These are phyloP conservation scores for Suhomyces canberraensis DNA, from an alignment of 805 yeast species.

Conservation along the genomic window DNA sequence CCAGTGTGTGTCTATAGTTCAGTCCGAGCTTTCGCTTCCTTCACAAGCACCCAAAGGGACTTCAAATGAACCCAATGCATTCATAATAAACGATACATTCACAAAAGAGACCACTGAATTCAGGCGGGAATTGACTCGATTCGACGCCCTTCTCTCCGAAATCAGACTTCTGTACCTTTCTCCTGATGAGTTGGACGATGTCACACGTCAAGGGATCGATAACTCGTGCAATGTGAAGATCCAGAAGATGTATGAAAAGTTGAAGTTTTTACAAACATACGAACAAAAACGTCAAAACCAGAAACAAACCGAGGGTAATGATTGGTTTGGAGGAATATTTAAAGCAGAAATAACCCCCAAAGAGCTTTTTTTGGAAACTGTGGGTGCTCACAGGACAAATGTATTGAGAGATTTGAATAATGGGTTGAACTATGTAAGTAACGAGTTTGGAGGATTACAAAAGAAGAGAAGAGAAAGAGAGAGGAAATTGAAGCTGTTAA, in stretches of 20 bases:
- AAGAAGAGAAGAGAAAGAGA: constrained; percentile 45
- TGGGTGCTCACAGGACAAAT: constrained; percentile 46
- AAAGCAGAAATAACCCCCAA: constrained; percentile 34
- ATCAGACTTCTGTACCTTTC: constrained; percentile 34
- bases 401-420: constrained; percentile 48
- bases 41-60: too few species aligned
- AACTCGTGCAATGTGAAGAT: constrained; percentile 51
- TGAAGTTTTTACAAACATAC: constrained; percentile 48
- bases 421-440: constrained; percentile 40
- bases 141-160: constrained; percentile 31
- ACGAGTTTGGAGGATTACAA: constrained; percentile 47
- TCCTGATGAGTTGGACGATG: constrained; percentile 31
- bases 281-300: constrained; percentile 43
- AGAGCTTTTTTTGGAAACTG: constrained; percentile 33
- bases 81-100: constrained; percentile 36
- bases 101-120: constrained; percentile 37
- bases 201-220: constrained; percentile 54
- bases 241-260: constrained; percentile 50
- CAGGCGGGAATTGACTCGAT: constrained; percentile 26
- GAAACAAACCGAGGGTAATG: constrained; percentile 8
- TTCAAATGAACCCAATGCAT: constrained; percentile 6
- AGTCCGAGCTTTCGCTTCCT: constrained; percentile 28
- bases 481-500: constrained; percentile 29
- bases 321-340: constrained; percentile 19
- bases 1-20: constrained; percentile 46